phyloP scores from a whole-genome alignment of 352 stramenopile genomes.

The Pythium graminicola region DNA sequence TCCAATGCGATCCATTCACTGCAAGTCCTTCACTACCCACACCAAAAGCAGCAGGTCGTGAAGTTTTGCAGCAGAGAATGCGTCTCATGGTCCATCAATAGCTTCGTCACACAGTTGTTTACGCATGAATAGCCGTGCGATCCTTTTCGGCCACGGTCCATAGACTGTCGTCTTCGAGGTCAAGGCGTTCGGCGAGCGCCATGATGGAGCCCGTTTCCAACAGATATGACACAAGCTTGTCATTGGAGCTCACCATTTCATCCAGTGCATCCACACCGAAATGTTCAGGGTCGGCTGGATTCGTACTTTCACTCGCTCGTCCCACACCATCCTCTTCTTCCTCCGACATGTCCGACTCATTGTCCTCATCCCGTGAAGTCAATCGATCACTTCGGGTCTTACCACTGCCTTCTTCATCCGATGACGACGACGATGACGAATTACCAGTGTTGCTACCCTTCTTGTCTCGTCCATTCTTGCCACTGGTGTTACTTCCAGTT shows the following conservation, averaged over 20 bases:
- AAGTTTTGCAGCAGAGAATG: too few species aligned
- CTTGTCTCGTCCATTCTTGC: conserved; percentile 23
- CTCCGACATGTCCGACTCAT: conserved; percentile 37
- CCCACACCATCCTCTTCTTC: conserved; percentile 30
- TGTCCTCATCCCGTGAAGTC: conserved; percentile 35
- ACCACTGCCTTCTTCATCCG: conserved; percentile 22
- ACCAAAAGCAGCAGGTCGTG: too few species aligned
- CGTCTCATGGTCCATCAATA: neutral
- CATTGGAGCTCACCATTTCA: conserved; percentile 79
- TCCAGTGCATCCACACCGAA: conserved; percentile 44
- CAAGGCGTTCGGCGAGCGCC: conserved; percentile 70
- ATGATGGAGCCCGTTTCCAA: conserved; percentile 83
- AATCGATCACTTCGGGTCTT: conserved; percentile 22
- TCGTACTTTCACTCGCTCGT: conserved; percentile 28
- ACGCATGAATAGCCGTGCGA: conserved; percentile 74
- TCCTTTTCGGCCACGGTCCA: conserved; percentile 84
- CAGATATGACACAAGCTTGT: conserved; percentile 81
- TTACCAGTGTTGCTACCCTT: conserved; percentile 40
- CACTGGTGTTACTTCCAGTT: conserved; percentile 26
- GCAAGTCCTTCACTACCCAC: too few species aligned
- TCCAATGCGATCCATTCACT: conserved; percentile 4
- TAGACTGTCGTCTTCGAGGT: conserved; percentile 78
- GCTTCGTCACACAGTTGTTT: too few species aligned
- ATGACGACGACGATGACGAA: conserved; percentile 38
- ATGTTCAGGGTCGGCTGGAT: conserved; percentile 23